Evolutionary conservation across 225 moss, liverwort and hornwort genomes (phyloP), one percentile per base, ranked within the genome.

Genomic region (Antitrichia curtipendula): DNA sequence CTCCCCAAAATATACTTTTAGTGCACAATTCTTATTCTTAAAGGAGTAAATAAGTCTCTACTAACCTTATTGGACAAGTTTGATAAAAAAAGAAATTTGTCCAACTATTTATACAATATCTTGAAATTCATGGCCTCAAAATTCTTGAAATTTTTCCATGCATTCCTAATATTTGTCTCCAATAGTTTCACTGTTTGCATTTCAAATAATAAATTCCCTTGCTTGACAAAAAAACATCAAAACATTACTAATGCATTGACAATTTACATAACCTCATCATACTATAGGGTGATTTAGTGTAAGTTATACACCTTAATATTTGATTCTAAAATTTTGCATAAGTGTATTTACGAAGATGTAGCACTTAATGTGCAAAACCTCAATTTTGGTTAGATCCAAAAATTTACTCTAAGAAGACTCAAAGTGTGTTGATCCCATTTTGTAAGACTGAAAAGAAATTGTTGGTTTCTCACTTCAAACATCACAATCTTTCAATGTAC

Each of bases 61-160:
- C 7, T 45, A 29, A 45, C 1, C 29, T 0, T 74, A 0, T 0
- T 12, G 0, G 5, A 31, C 20, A 75, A 32, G 8, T 32, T 0
- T 4, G 1, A 50, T 0, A 12, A 12, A 74, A 27, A 12, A 0
- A 1, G 6, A 6, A 45, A 45, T 19, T 74, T 47, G 4, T 31
- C 1, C 18, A 21, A 34, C 3, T 50, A 13, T 6, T 15, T 16
- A 45, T 0, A 0, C 10, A 28, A 8, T 3, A 50, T 75, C 8
- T 75, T 21, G 13, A 75, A 21, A 34, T 34, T 50, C 4, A 1
- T 34, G 2, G 13, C 5, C 2, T 75, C 21, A 50, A 75, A 49
- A 75, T 34, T 7, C 13, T 75, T 50, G 13, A 74, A 74, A 1
- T 18, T 31, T 49, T 74, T 13, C 32, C 12, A 49, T 32, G 12